Conservation (phyloP, 805 yeast genomes). For the Kazachstania kunashirensis region DNA sequence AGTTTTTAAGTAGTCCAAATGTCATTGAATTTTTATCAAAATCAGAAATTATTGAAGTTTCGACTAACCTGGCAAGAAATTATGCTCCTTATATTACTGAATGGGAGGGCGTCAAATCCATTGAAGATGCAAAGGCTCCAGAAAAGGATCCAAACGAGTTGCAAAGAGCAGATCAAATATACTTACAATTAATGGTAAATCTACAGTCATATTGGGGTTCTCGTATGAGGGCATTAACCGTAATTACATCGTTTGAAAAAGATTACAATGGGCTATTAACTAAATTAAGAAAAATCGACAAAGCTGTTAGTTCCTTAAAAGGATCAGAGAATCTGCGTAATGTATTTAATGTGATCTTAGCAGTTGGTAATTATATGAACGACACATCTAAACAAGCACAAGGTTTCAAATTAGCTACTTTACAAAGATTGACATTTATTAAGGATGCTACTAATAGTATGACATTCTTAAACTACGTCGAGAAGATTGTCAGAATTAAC, state of each 20-base stretch:
- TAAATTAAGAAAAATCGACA: conserved; percentile 62
- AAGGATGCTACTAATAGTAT: conserved; percentile 81
- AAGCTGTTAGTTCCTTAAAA: conserved; percentile 58
- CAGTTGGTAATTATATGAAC: conserved; percentile 95
- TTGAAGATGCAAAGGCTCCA: conserved; percentile 36
- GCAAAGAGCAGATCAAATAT: conserved; percentile 80
- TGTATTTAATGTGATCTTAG: conserved; percentile 73
- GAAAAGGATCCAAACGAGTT: conserved; percentile 67
- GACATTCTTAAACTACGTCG: conserved; percentile 89
- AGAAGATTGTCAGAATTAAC: conserved; percentile 70
- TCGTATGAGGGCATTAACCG: conserved; percentile 71
- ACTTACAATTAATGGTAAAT: conserved; percentile 72
- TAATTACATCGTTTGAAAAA: conserved; percentile 60
- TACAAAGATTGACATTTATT: conserved; percentile 80
- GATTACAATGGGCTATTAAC: conserved; percentile 65
- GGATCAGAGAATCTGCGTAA: conserved; percentile 58
- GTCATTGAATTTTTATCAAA: conserved; percentile 78
- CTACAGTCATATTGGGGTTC: conserved; percentile 86
- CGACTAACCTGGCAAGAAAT: conserved; percentile 58
- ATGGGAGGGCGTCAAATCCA: conserved; percentile 40
- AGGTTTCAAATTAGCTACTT: conserved; percentile 85
- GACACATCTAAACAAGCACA: conserved; percentile 83
- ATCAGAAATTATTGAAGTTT: conserved; percentile 65
- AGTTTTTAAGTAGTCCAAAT: conserved; percentile 56
- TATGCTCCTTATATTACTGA: conserved; percentile 75